phyloP scores from a whole-genome alignment of 495 filamentous ascomycete species.

The Amorphotheca resinae region DNA sequence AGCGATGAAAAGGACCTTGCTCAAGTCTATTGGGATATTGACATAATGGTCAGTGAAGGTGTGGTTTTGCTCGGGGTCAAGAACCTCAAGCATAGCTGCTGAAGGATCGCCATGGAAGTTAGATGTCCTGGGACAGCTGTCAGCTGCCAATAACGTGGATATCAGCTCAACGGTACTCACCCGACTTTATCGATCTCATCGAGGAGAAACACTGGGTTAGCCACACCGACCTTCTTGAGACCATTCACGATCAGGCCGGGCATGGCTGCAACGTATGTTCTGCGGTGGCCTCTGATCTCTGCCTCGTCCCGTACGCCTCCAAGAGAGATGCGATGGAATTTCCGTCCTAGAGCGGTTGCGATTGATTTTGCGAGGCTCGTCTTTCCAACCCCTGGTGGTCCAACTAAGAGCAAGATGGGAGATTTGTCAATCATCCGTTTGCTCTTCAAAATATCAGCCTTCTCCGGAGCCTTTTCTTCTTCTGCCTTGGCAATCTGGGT shows the following conservation, averaged over 20 bases:
- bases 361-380: conserved; percentile 92
- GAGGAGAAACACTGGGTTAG: conserved; percentile 91
- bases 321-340: conserved; percentile 95
- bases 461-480: conserved; percentile 40
- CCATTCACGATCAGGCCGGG: conserved; percentile 90
- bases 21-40: conserved; percentile 89
- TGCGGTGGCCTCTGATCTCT: conserved; percentile 88
- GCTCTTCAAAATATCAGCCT: conserved; percentile 55
- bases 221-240: conserved; percentile 88
- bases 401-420: conserved; percentile 86
- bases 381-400: conserved; percentile 93
- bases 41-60: conserved; percentile 94
- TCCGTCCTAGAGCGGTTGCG: conserved; percentile 78
- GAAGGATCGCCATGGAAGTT: conserved; percentile 95
- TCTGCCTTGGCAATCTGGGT: conserved; percentile 56
- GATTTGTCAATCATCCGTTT: conserved; percentile 85
- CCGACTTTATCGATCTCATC: conserved; percentile 99
- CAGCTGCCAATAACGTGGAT: conserved; percentile 2
- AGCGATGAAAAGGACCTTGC: conserved; percentile 96
- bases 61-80: conserved; percentile 96
- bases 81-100: conserved; percentile 96
- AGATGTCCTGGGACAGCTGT: conserved; percentile 33
- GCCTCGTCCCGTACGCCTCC: conserved; percentile 91
- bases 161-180: conserved; percentile 11
- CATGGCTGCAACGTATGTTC: conserved; percentile 98